These are phyloP conservation scores for Carex cristatella DNA, from an alignment of 176 grass and related monocot species.

Conservation along the genomic window DNA sequence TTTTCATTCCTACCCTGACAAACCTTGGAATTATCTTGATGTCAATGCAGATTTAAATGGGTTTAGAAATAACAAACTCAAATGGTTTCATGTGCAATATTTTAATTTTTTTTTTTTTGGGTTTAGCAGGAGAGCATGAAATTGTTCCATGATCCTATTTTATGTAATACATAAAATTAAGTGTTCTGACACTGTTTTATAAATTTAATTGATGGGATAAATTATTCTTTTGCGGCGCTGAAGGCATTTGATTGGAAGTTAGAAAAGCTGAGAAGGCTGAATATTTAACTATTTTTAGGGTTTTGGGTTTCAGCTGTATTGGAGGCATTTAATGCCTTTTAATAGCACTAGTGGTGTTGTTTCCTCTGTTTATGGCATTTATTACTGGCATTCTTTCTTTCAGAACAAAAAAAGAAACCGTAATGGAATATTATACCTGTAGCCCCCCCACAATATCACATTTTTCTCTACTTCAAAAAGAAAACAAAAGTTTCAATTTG, in stretches of 20 bases:
- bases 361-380: constrained; percentile 12
- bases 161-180: neutral
- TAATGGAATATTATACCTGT: neutral
- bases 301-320: constrained; percentile 16
- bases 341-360: constrained; percentile 11
- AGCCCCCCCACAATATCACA: neutral
- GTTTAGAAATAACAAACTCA: neutral
- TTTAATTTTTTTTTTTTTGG: neutral
- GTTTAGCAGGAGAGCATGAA: neutral
- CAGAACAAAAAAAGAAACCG: neutral
- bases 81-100: neutral
- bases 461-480: neutral
- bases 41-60: neutral
- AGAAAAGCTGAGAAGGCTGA: constrained; percentile 16
- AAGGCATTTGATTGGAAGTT: neutral
- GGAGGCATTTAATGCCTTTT: constrained; percentile 24
- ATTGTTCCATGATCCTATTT: neutral
- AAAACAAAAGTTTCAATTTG: neutral
- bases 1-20: neutral
- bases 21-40: neutral
- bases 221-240: constrained; percentile 32
- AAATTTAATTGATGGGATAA: constrained; percentile 8
- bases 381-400: constrained; percentile 5
- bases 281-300: constrained; percentile 20
- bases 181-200: neutral